Conservation (phyloP, 2,329 filamentous ascomycete species). For the Metarhizium brunneum region DNA sequence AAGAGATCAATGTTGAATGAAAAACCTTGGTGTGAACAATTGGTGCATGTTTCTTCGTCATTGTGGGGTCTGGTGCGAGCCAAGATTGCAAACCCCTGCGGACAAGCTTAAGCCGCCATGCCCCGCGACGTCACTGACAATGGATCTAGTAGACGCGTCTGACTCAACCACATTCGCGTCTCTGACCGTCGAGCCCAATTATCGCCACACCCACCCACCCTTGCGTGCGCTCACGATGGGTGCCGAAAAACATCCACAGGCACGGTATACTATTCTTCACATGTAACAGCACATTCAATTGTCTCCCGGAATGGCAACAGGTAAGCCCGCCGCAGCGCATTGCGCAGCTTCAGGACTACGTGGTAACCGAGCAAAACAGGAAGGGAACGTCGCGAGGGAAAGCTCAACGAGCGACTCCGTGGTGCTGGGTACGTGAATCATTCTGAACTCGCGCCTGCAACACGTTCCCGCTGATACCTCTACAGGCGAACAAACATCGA, state of each 20-base stretch:
- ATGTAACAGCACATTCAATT: background rate
- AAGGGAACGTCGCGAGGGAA: conserved; percentile 47
- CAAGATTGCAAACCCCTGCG: background rate
- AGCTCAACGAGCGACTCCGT: conserved; percentile 55
- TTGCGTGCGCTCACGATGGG: background rate
- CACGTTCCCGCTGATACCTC: conserved; percentile 6
- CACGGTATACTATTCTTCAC: background rate
- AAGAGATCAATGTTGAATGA: too few relatives aligned
- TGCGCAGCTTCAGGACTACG: background rate
- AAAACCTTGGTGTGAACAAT: too few relatives aligned
- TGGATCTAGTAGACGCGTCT: background rate
- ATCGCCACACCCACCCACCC: background rate
- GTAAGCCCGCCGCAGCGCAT: conserved; percentile 13
- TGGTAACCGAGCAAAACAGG: conserved; percentile 10
- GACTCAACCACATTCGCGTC: background rate
- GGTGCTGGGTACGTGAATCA: conserved; percentile 46
- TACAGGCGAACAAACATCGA: conserved; percentile 45
- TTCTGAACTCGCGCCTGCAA: background rate
- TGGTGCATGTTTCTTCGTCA: background rate
- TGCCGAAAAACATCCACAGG: background rate
- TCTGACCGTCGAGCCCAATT: background rate
- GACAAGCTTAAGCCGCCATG: background rate
- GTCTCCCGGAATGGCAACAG: conserved; percentile 23
- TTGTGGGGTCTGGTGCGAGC: background rate
- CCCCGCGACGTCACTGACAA: background rate